A percentile compares a stretch with the other conserved stretches of the same genome.
phyloP scores from a whole-genome alignment of 805 yeast genomes.

The Suhomyces kilbournensis region DNA sequence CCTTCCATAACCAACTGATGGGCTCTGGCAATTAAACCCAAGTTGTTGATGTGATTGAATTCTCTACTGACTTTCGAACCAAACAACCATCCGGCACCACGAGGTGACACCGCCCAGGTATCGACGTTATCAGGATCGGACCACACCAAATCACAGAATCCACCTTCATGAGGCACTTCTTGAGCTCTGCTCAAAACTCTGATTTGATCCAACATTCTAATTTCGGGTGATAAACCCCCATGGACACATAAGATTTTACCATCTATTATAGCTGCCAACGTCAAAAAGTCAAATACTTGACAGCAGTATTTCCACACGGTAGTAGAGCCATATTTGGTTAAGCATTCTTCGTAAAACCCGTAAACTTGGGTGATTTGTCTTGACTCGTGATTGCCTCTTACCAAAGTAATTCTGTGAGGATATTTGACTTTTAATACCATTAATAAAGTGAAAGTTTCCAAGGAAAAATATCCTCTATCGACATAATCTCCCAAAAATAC shows the following conservation, averaged over 20 bases:
- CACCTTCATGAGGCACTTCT: conserved; percentile 99
- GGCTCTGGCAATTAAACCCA: conserved; percentile 88
- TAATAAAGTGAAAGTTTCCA: conserved; percentile 89
- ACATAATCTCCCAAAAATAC: conserved; percentile 94
- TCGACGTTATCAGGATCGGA: conserved; percentile 97
- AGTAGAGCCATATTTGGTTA: conserved; percentile 88
- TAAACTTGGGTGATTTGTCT: conserved; percentile 98
- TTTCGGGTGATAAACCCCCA: conserved; percentile 96
- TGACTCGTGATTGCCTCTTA: conserved; percentile 96
- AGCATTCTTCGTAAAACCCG: conserved; percentile 95
- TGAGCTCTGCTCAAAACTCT: conserved; percentile 93
- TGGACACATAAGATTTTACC: conserved; percentile 94
- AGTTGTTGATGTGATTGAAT: conserved; percentile 90
- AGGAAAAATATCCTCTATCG: conserved; percentile 93
- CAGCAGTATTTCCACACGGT: conserved; percentile 97
- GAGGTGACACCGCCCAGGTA: conserved; percentile 96
- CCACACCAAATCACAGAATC: conserved; percentile 97
- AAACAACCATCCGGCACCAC: conserved; percentile 99
- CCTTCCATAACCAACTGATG: conserved; percentile 99
- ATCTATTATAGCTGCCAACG: conserved; percentile 93
- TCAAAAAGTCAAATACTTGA: conserved; percentile 90
- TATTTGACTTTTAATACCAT: conserved; percentile 91
- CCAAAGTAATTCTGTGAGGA: conserved; percentile 82
- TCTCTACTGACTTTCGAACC: conserved; percentile 93
- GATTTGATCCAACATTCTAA: conserved; percentile 94